Base-by-base conservation (phyloP, 2,329 filamentous ascomycete genomes). In the Aspergillus clavatus region DNA sequence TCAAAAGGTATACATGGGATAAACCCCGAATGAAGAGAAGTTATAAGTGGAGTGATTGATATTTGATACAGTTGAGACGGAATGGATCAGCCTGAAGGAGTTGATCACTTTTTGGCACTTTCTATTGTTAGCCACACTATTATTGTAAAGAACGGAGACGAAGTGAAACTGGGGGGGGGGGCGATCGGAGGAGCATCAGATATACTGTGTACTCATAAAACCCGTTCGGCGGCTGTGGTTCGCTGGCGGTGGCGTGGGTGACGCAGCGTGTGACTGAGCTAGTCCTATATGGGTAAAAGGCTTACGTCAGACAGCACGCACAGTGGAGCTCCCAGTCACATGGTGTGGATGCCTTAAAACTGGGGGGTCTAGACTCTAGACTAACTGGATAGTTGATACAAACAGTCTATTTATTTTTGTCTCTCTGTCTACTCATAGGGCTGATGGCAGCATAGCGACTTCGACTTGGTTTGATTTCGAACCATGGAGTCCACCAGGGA, bases 1-100 rank as follows among this genome's bases (percentile, higher is more conserved):
- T 50, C 31, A 31, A 14, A 40, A 35, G 23, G 52, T 11, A 46
- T 47, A 48, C 48, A 46, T 42, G 40, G 43, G 23, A 40, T 33
- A 38, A 38, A n/a, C 23, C 38, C n/a, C 7, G 31, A 31, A 18
- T 28, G 14, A 14, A 31, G 18, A 28, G 11, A 18, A 6, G 24
- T 24, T 19, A 41, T 37, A 2, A 44, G 42, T 48, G 19, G 38
- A 47, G 26, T 24, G 38, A 38, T 29, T 27, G n/a, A 4, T 11
- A 27, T 40, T 24, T 23, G 37, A 39, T 10, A n/a, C 14, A 35
- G 21, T 24, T 38, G 24, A 31, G 26, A 33, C 18, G 7, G 10
- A 5, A 35, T 5, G 8, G 31, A 18, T 21, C 18, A 12, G 31
- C 14, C 11, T 12, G 31, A 19, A 35, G 31, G 11, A 35, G 31